Base-by-base conservation (phyloP, 1,284 basidiomycete species). In the Cryptococcus sp. region DNA sequence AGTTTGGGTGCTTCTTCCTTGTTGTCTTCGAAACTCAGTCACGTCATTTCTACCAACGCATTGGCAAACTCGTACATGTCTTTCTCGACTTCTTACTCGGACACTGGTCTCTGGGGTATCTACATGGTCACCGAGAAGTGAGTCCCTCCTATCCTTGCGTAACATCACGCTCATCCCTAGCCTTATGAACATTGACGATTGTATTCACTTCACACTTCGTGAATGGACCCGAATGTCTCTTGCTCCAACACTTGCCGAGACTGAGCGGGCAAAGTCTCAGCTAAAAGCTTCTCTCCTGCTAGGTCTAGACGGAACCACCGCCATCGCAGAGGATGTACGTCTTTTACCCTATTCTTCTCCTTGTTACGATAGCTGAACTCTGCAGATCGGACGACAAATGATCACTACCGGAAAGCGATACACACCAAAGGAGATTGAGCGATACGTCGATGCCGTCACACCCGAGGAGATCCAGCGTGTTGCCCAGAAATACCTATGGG, bases 41-140 rank as follows among this genome's bases (percentile, higher is more conserved):
- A 94, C 78, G 88, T 92, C 74, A 81, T 98, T 69, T 91, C 91
- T 45, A 81, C 82, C 58, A 88, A 98, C 84, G 91, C 91, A 80
- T 88, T 98, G 70, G 94, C 96, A 70, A 99, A 98, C 82, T 92
- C 88, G 62, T 98, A 90, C 86, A 96, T 98, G 91, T 91, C 89
- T 59, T 99, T 98, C 85, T 96, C 91, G 39, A 98, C 96, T 11
- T 93, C 89, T n/a, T 99, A 99, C 81, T 93, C 92, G 16, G 96
- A 98, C 78, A 98, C 93, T 18, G 96, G 94, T 69, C 85, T 99
- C 44, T 98, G 96, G 96, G 96, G 96, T 69, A 91, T 97, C 78
- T 98, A 98, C 82, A 78, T 97, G 53, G 88, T 92, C 54, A 86
- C 89, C 24, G 96, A 98, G 82, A 97, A 97, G 70, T 78, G 57